Evolutionary conservation across 2,329 filamentous ascomycete species (phyloP).

Genomic region (Colletotrichum orchidophilum): DNA sequence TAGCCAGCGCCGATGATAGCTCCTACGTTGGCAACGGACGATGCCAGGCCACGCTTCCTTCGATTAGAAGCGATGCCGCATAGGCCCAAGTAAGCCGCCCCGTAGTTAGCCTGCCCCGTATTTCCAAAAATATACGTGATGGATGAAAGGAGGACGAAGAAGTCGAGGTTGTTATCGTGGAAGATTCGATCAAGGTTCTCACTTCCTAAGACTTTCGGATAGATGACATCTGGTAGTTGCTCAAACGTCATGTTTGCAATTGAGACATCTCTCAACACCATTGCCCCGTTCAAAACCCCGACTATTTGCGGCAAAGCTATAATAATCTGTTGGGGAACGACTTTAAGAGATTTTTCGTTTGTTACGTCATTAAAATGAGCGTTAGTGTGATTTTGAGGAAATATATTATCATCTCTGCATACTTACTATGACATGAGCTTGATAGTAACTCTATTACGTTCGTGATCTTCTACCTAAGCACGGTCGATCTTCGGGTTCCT

Average conservation of each 20-base stretch:
- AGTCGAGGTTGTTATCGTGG: conserved; percentile 34
- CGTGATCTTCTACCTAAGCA: conserved; percentile 37
- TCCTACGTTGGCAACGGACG: conserved; percentile 27
- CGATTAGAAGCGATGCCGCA: conserved; percentile 39
- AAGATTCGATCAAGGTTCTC: conserved; percentile 30
- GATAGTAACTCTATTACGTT: conserved; percentile 43
- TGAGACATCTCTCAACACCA: conserved; percentile 31
- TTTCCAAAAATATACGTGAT: conserved; percentile 38
- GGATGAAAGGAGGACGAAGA: conserved; percentile 43
- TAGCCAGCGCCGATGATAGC: conserved; percentile 13
- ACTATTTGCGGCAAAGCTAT: not conserved
- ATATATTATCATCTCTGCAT: conserved; percentile 21
- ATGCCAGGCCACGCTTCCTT: conserved; percentile 34
- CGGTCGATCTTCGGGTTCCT: conserved; percentile 41
- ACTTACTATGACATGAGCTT: conserved; percentile 38
- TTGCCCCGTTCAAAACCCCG: conserved; percentile 3
- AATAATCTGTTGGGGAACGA: not conserved
- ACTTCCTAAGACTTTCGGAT: conserved; percentile 45
- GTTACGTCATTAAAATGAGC: not conserved
- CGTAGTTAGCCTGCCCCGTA: conserved; percentile 45
- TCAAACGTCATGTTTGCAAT: conserved; percentile 40
- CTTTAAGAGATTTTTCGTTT: not conserved
- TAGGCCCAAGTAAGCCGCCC: conserved; percentile 45
- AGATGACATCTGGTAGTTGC: conserved; percentile 38
- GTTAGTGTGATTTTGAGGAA: conserved; percentile 31